A percentile compares a stretch with the other conserved stretches of the same genome.
These are phyloP conservation scores for Furcasterigmium sp. DNA, from an alignment of 2,329 filamentous ascomycete genomes.

Conservation along the genomic window DNA sequence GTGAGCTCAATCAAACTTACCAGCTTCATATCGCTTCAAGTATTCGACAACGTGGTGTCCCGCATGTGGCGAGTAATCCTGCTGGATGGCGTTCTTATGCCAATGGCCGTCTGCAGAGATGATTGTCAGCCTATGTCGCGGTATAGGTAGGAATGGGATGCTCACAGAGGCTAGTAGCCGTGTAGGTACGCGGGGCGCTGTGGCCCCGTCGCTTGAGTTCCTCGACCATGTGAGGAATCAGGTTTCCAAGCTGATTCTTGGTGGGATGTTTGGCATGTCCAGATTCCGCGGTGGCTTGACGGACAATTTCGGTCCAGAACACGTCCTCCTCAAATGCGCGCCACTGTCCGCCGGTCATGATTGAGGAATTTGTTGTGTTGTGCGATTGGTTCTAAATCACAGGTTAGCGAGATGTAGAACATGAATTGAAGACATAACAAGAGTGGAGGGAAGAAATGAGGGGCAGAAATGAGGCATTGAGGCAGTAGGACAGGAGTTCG, in stretches of 20 bases:
- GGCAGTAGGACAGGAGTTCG: too few species aligned
- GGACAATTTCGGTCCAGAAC: conserved; percentile 39
- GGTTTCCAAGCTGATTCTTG: not conserved
- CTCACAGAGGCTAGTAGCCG: not conserved
- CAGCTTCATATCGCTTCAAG: too few species aligned
- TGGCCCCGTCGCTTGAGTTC: too few species aligned
- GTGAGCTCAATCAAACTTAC: too few species aligned
- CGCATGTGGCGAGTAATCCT: not conserved
- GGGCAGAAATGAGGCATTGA: too few species aligned
- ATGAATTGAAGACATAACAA: too few species aligned
- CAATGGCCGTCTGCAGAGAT: not conserved
- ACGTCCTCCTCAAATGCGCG: conserved; percentile 37
- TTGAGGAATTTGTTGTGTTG: not conserved
- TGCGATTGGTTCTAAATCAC: too few species aligned
- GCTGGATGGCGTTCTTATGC: not conserved
- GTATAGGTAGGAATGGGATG: not conserved
- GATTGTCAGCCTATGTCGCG: not conserved
- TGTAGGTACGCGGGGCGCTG: not conserved
- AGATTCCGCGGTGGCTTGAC: conserved; percentile 11
- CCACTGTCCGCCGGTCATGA: conserved; percentile 46
- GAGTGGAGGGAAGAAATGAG: too few species aligned
- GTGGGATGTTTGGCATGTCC: not conserved
- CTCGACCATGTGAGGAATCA: not conserved
- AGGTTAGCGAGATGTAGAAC: too few species aligned
- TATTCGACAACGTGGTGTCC: not conserved